Base-by-base conservation (phyloP, 2,329 filamentous ascomycete genomes). In the Trichoderma simmonsii region DNA sequence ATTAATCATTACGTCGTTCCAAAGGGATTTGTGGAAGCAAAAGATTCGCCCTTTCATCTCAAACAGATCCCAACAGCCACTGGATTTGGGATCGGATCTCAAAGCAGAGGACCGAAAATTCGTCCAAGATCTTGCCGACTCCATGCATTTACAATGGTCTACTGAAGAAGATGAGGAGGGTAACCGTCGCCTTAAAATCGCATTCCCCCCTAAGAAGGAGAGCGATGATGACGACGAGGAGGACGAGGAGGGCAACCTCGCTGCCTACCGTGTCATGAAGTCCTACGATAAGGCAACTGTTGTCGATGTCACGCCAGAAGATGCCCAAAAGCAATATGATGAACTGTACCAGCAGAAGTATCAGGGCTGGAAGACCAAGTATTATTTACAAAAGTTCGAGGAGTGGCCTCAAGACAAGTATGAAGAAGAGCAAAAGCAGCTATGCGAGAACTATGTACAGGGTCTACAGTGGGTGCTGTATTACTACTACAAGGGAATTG, bases 401-500 rank as follows among this genome's bases (percentile, higher is more conserved):
- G 92, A 92, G 68, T 99, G 95, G 94, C 90, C 91, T 18, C 85
- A 92, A 12, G 91, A 94, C 62, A 92, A 93, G 77, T 91, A 95
- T 75, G 90, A 84, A 21, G 77, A 90, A 54, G 94, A 97, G 81
- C 86, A 98, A 79, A 91, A 86, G 69, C 91, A 92, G 75, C 86
- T 99, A 73, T 92, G 93, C 30, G 94, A 98, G 82, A 99, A 98
- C 82, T 99, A 99, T 78, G 94, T 99, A 7, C 93, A 99, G 82
- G 96, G 96, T 73, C 84, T 99, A 73, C 96, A 99, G 81, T 99
- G 96, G 97, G 96, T 99, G 57, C 85, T 99, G 64, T 98, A 92
- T 82, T 99, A 99, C 85, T 99, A 99, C 83, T 99, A 99, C 83
- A 91, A 92, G 69, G 96, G 96, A 74, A 96, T 99, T 73, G 96